A percentile compares a stretch with the other conserved stretches of the same genome.
Conservation (phyloP, 768 basidiomycete species). For the Strobilomyces confusus region DNA sequence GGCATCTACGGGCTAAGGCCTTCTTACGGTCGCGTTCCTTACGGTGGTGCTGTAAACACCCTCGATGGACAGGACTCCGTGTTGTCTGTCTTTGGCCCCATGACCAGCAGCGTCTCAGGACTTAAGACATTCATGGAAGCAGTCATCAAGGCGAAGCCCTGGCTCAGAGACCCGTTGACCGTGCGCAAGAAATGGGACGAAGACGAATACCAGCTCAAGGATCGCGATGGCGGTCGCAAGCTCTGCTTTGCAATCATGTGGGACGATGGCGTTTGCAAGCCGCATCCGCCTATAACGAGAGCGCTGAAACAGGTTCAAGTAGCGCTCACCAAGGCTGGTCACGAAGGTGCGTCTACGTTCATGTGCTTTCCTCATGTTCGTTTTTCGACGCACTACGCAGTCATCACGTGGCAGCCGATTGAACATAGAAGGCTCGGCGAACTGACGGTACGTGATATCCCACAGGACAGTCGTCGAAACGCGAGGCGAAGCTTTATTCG, state of each 20-base stretch:
- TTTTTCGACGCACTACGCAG: constrained; percentile 31
- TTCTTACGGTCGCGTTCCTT: constrained; percentile 67
- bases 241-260: constrained; percentile 62
- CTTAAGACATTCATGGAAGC: constrained; percentile 64
- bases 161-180: constrained; percentile 61
- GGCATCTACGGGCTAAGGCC: constrained; percentile 72
- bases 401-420: constrained; percentile 64
- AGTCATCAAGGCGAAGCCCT: constrained; percentile 56
- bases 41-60: constrained; percentile 59
- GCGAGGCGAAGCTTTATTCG: not conserved
- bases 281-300: constrained; percentile 62
- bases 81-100: constrained; percentile 70
- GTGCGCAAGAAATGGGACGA: constrained; percentile 59
- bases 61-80: constrained; percentile 70
- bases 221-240: constrained; percentile 50
- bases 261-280: constrained; percentile 57
- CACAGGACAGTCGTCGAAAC: not conserved
- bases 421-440: constrained; percentile 47
- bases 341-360: constrained; percentile 45
- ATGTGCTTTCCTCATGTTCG: not conserved
- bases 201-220: constrained; percentile 52
- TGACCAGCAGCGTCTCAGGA: constrained; percentile 54
- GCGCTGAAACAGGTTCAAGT: constrained; percentile 53
- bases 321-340: constrained; percentile 58
- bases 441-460: constrained; percentile 37